Conservation (phyloP, 129 eudicot genomes). For the Calendula officinalis region DNA sequence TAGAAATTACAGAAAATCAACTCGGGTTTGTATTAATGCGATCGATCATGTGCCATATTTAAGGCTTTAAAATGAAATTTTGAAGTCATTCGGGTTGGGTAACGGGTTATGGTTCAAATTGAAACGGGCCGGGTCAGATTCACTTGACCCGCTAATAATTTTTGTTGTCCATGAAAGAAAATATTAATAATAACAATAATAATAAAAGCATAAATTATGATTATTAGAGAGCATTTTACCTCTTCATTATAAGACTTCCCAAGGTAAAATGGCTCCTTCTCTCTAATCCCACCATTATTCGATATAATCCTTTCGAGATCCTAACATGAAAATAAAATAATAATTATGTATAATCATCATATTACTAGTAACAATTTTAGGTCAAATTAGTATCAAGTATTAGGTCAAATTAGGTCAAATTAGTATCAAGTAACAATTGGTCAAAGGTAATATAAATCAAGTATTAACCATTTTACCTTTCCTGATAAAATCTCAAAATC, state of each 20-base stretch:
- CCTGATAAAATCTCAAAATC: conserved; percentile 76
- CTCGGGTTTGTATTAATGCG: conserved; percentile 3
- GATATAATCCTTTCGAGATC: conserved; percentile 75
- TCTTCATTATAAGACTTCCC: conserved; percentile 44
- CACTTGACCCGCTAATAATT: neutral
- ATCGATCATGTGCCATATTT: conserved; percentile 2
- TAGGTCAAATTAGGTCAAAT: too few relatives aligned
- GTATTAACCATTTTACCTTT: conserved; percentile 52
- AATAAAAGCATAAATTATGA: neutral
- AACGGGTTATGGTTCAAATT: neutral
- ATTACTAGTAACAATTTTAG: neutral
- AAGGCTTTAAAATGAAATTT: neutral
- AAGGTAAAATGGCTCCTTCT: conserved; percentile 83
- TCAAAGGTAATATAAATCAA: conserved; percentile 10
- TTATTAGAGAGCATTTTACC: conserved; percentile 40
- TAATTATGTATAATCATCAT: neutral
- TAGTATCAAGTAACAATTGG: too few relatives aligned
- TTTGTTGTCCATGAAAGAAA: neutral
- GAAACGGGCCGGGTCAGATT: neutral
- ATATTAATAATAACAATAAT: neutral
- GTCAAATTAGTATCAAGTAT: neutral
- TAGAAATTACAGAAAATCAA: conserved; percentile 13
- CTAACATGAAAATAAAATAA: conserved; percentile 40
- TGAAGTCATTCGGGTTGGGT: neutral
- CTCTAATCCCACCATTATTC: conserved; percentile 61